A percentile compares a stretch with the other conserved stretches of the same genome.
Evolutionary conservation across 441 rosid species (phyloP).

Genomic region (Syzygium malaccense): DNA sequence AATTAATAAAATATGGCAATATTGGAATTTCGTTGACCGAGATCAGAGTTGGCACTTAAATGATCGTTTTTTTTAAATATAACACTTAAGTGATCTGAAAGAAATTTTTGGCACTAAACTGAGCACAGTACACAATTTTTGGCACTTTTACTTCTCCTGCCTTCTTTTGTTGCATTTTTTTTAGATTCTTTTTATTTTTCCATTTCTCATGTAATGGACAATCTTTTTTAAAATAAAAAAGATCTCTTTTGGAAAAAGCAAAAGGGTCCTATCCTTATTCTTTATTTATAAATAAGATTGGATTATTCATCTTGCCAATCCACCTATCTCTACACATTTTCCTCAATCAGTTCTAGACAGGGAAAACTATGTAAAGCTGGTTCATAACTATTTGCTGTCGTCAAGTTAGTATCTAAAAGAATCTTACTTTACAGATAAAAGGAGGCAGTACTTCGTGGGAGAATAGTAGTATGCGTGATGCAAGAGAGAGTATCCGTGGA

Average conservation of each 20-base stretch:
- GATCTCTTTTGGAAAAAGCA: background rate
- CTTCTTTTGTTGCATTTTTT: background rate
- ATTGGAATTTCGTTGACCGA: rapidly evolving
- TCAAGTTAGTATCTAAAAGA: background rate
- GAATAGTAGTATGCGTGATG: background rate
- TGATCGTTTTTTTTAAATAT: too few relatives aligned
- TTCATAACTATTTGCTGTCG: background rate
- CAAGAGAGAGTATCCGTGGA: background rate
- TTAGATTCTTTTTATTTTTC: too few relatives aligned
- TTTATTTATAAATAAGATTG: background rate
- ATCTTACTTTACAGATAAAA: background rate
- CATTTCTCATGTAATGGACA: background rate
- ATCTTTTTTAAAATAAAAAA: background rate
- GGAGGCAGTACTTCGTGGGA: background rate
- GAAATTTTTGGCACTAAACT: too few relatives aligned
- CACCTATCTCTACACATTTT: background rate
- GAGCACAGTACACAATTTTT: too few relatives aligned
- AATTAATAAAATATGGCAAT: too few relatives aligned
- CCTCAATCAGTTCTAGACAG: background rate
- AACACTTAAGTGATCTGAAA: too few relatives aligned
- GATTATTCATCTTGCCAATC: background rate
- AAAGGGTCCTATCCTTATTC: background rate
- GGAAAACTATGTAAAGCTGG: background rate
- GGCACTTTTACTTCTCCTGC: too few relatives aligned
- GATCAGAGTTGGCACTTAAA: too few relatives aligned